A percentile compares a stretch with the other conserved stretches of the same genome.
Conservation (phyloP, 1,284 basidiomycete genomes). For the Pascua guehoae region DNA sequence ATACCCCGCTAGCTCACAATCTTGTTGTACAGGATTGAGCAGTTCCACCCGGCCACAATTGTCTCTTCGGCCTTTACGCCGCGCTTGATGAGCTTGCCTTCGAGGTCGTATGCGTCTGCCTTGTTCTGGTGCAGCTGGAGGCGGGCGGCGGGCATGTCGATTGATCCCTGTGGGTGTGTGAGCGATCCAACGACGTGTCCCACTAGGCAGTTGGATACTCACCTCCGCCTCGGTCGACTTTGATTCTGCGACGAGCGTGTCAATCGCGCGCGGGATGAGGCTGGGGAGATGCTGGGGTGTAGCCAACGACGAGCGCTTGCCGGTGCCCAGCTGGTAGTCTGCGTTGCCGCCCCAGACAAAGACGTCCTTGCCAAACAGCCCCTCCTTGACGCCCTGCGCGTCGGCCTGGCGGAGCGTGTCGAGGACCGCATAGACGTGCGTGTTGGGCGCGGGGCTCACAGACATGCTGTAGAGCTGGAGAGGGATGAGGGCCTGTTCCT, state of each 20-base stretch:
- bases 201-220: too few species aligned
- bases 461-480: slow-evolving; percentile 64
- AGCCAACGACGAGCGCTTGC: slow-evolving; percentile 69
- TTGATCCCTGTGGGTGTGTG: slow-evolving; percentile 26
- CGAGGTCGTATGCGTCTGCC: slow-evolving; percentile 60
- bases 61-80: slow-evolving; percentile 67
- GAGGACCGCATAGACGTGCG: slow-evolving; percentile 73
- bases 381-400: slow-evolving; percentile 37
- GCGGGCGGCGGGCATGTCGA: slow-evolving; percentile 48
- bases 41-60: slow-evolving; percentile 56
- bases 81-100: slow-evolving; percentile 64
- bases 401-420: slow-evolving; percentile 60
- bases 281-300: slow-evolving; percentile 60
- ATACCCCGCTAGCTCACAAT: slow-evolving; percentile 36
- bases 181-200: neutral
- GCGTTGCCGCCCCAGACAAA: slow-evolving; percentile 54
- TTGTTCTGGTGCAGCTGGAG: slow-evolving; percentile 46
- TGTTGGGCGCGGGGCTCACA: slow-evolving; percentile 64
- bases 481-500: slow-evolving; percentile 59
- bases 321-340: slow-evolving; percentile 80
- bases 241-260: slow-evolving; percentile 41
- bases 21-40: slow-evolving; percentile 71
- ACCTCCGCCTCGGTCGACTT: slow-evolving; percentile 57
- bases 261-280: slow-evolving; percentile 51
- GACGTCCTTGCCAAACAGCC: slow-evolving; percentile 54